Percentiles rank a stretch among this genome's conserved stretches.
Conservation (phyloP, 805 yeast genomes). For the Scheffersomyces stipitis region DNA sequence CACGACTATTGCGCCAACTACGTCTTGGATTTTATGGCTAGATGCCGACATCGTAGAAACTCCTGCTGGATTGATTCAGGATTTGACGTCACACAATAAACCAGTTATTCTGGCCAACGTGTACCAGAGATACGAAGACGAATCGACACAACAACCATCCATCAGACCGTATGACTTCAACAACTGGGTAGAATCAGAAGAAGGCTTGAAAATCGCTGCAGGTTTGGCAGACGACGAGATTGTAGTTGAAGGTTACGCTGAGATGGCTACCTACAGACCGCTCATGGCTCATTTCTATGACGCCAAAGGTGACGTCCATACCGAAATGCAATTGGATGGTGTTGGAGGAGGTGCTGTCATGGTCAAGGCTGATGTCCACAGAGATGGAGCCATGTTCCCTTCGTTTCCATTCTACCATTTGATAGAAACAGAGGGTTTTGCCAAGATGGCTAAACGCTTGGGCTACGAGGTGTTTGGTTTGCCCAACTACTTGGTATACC, state of each 20-base stretch:
- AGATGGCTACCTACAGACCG: constrained; percentile 90
- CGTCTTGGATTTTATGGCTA: constrained; percentile 95
- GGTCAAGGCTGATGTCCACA: constrained; percentile 96
- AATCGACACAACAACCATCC: constrained; percentile 51
- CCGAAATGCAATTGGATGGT: constrained; percentile 88
- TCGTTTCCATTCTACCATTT: constrained; percentile 95
- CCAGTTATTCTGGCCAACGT: constrained; percentile 92
- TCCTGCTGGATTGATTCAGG: constrained; percentile 80
- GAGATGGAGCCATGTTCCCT: constrained; percentile 99
- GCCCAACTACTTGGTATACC: constrained; percentile 92
- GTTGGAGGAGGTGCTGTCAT: constrained; percentile 97
- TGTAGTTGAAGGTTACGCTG: constrained; percentile 90
- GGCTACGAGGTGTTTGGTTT: constrained; percentile 90
- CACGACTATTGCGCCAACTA: constrained; percentile 84
- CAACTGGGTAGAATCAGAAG: constrained; percentile 89
- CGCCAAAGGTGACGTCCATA: constrained; percentile 55
- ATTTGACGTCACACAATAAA: constrained; percentile 78
- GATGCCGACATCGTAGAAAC: constrained; percentile 94
- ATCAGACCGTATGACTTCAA: constrained; percentile 93
- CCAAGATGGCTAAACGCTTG: constrained; percentile 94
- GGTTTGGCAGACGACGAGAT: constrained; percentile 83
- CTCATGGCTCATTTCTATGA: constrained; percentile 89
- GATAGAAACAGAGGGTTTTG: constrained; percentile 97
- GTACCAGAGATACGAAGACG: constrained; percentile 75
- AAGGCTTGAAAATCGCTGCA: constrained; percentile 73